phyloP scores from a whole-genome alignment of 2,329 filamentous ascomycete genomes.

The Aspergillus alliaceus region DNA sequence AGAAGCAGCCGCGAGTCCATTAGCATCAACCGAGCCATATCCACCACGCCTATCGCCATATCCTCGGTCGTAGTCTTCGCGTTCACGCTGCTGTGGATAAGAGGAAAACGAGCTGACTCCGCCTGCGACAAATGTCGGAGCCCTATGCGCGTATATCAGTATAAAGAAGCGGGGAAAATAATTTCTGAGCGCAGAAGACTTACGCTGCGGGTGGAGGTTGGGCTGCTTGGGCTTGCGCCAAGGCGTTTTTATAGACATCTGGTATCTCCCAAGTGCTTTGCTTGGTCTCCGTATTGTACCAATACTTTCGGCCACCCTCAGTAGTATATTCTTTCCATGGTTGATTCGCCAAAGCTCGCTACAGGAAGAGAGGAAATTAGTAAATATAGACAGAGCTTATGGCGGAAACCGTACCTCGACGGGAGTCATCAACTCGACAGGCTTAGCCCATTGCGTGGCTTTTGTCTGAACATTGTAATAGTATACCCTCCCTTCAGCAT shows the following conservation, averaged over 20 bases:
- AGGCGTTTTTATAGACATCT: conserved; percentile 72
- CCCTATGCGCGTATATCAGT: conserved; percentile 46
- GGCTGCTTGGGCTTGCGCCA: conserved; percentile 56
- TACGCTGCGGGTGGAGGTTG: conserved; percentile 49
- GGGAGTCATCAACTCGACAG: conserved; percentile 79
- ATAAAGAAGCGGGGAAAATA: background rate
- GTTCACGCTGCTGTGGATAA: conserved; percentile 46
- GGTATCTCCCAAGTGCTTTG: conserved; percentile 96
- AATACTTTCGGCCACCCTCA: conserved; percentile 86
- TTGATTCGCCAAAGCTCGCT: conserved; percentile 78
- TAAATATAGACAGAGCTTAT: conserved; percentile 4
- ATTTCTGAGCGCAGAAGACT: conserved; percentile 21
- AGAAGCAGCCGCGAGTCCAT: conserved; percentile 40
- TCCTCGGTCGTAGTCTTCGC: conserved; percentile 49
- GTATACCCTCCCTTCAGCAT: conserved; percentile 79
- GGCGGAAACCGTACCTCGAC: conserved; percentile 63
- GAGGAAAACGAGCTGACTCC: conserved; percentile 48
- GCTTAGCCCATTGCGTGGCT: conserved; percentile 91
- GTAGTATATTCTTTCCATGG: conserved; percentile 93
- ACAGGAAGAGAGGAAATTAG: conserved; percentile 19
- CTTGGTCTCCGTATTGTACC: conserved; percentile 90
- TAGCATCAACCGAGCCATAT: conserved; percentile 44
- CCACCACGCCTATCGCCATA: conserved; percentile 49
- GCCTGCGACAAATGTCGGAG: conserved; percentile 61
- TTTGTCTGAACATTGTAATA: conserved; percentile 89